Base-by-base conservation (phyloP, 768 basidiomycete genomes). In the Pulveroboletus sp. region DNA sequence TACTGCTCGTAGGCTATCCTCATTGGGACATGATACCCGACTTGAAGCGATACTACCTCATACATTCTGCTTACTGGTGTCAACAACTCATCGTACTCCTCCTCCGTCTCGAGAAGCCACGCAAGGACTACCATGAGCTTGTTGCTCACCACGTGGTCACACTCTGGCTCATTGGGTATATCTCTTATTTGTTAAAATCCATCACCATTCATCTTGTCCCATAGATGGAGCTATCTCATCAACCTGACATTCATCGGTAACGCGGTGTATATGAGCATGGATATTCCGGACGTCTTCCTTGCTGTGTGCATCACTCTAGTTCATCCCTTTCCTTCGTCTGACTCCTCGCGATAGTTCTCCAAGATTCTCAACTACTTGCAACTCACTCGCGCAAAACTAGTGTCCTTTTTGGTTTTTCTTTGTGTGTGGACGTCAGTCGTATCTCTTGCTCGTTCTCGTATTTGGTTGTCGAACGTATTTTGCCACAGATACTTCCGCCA, bases 251-350 rank as follows among this genome's bases (percentile, higher is more conserved):
- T 80, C 44, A 93, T 98, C 36, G 96, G 96, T 10, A 88, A 89
- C 55, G 86, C 93, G 6, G 80, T 99, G 24, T 98, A 86, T 60
- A 77, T 94, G 71, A 96, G 93, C 65, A 98, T 98, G 96, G 96
- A 99, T 71, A 76, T 94, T 17, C 92, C 94, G 0, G 96, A 99
- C 63, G 71, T 82, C 29, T 89, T 87, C 68, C 75, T 99, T 12
- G 93, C 90, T 12, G 86, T 92, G 55, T 56, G 86, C 72, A 16
- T 29, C 45, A 36, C 20, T 16, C 30, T 22, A 3, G 7, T 39
- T 13, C 16, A 6, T 29, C 29, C 30, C n/a, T 26, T 38, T 35
- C 0, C 29, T 14, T 32, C 22, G 1, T 45, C 43, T 40, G 43
- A 55, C 22, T 35, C 20, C 13, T 49, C 11, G 29, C 35, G 12